A percentile compares a stretch with the other conserved stretches of the same genome.
Conservation (phyloP, 345 rosid species). For the Excoecaria cochinchinensis region DNA sequence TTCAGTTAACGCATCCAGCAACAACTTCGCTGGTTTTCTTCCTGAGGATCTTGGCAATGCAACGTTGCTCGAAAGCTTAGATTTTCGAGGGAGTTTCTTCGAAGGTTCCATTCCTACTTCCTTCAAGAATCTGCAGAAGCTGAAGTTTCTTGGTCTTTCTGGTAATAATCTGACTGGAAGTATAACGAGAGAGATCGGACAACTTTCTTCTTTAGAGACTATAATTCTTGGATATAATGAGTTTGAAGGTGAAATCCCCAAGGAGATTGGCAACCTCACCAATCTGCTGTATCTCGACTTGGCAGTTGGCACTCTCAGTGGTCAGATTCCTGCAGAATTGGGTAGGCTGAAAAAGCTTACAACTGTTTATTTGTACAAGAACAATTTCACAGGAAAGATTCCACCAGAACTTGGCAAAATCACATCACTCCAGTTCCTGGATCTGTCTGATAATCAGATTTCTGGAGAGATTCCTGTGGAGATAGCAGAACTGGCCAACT, state of each 20-base stretch:
- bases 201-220: conserved; percentile 65
- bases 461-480: conserved; percentile 63
- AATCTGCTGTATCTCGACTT: conserved; percentile 75
- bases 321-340: conserved; percentile 68
- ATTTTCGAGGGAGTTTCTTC: conserved; percentile 77
- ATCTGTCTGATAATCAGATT: conserved; percentile 72
- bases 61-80: conserved; percentile 58
- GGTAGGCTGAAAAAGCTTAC: conserved; percentile 61
- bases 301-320: conserved; percentile 65
- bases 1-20: conserved; percentile 76
- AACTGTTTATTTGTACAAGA: conserved; percentile 63
- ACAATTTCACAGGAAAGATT: conserved; percentile 64
- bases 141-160: conserved; percentile 80
- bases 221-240: conserved; percentile 82
- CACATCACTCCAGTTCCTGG: conserved; percentile 58
- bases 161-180: conserved; percentile 86
- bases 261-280: conserved; percentile 66
- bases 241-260: conserved; percentile 71
- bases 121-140: conserved; percentile 62
- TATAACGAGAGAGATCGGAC: conserved; percentile 70
- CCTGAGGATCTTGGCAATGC: conserved; percentile 86
- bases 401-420: conserved; percentile 65
- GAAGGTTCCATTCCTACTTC: conserved; percentile 68
- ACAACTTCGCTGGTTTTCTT: conserved; percentile 73
- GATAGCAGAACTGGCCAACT: conserved; percentile 56